Evolutionary conservation across 768 basidiomycete species (phyloP), one percentile per base, ranked within the genome.

Genomic region (Amanita rimosa): DNA sequence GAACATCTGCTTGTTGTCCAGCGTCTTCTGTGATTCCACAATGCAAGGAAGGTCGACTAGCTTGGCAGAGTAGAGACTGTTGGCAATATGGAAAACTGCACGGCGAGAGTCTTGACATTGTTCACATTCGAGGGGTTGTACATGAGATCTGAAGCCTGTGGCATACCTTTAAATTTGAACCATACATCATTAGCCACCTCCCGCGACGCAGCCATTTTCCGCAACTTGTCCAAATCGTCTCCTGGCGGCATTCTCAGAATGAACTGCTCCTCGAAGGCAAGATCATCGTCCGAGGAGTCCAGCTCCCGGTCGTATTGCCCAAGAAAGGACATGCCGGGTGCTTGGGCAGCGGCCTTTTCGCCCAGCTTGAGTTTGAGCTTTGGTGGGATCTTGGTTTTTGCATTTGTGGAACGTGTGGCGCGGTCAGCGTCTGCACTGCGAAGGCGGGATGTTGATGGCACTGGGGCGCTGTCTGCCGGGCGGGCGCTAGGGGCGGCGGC

Each of bases 181-280:
- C 92, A 97, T 10, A 87, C 81, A 56, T 94, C 94, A 57, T 83
- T 81, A 10, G 76, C 60, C 5, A 91, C 70, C 59, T 94, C 90
- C 53, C 91, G 75, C 44, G 81, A 67, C 45, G 79, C 75, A 29
- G 93, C 81, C 76, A 87, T 83, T 69, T 90, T 89, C 63, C 79
- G 77, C 52, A 95, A 58, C 57, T 71, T 81, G 34, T 91, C 85
- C 49, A 79, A 78, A 55, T 91, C 87, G 53, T 86, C 83, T 1
- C 89, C 89, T 7, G 83, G 78, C 0, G 89, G 90, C 73, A 98
- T 79, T 24, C 94, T 67, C 27, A 99, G 68, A 48, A 99, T 83
- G 60, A 98, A 98, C 58, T 97, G 94, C 65, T 99, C 96, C 65
- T 99, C 96, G 56, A 98, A 96, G 13, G 83, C 82, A 50, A 98